Percentiles rank a stretch among this genome's conserved stretches.
Evolutionary conservation across 257 asterid genomes (phyloP).

Genomic region (Echites panduratus): DNA sequence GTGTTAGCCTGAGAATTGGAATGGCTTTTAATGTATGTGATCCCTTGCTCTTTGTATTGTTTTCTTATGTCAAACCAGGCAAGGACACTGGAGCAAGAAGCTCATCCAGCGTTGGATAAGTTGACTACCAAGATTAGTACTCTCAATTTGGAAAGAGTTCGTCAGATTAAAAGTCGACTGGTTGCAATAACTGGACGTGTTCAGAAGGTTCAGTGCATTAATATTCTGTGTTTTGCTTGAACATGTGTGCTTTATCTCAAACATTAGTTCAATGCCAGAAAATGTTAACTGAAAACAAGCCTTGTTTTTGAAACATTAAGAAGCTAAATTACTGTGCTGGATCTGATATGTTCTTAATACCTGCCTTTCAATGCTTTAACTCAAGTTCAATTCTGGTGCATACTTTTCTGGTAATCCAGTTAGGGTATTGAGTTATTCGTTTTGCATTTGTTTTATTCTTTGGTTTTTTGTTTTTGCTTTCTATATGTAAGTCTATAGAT

Average conservation of each 20-base stretch:
- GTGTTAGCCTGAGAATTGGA: not conserved
- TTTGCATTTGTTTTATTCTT: not conserved
- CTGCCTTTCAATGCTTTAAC: not conserved
- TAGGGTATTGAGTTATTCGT: not conserved
- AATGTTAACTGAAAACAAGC: not conserved
- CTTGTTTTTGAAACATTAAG: not conserved
- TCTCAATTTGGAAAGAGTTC: slow-evolving; percentile 93
- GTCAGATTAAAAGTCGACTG: slow-evolving; percentile 89
- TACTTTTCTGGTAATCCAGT: not conserved
- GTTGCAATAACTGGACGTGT: slow-evolving; percentile 98
- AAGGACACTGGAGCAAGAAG: slow-evolving; percentile 90
- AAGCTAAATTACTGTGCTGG: not conserved
- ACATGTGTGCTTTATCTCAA: not conserved
- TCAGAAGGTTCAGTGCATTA: slow-evolving; percentile 61
- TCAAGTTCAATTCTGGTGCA: too few relatives aligned
- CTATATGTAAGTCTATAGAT: not conserved
- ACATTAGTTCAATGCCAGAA: not conserved
- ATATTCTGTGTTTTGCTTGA: not conserved
- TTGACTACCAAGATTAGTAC: slow-evolving; percentile 89
- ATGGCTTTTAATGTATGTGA: not conserved
- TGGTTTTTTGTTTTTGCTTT: not conserved
- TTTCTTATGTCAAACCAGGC: slow-evolving; percentile 52
- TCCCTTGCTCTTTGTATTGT: slow-evolving; percentile 11
- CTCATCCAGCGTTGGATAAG: slow-evolving; percentile 93
- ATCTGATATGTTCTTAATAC: not conserved